Evolutionary conservation across 2,329 filamentous ascomycete species (phyloP).

Genomic region (Hypoxylon sp.): DNA sequence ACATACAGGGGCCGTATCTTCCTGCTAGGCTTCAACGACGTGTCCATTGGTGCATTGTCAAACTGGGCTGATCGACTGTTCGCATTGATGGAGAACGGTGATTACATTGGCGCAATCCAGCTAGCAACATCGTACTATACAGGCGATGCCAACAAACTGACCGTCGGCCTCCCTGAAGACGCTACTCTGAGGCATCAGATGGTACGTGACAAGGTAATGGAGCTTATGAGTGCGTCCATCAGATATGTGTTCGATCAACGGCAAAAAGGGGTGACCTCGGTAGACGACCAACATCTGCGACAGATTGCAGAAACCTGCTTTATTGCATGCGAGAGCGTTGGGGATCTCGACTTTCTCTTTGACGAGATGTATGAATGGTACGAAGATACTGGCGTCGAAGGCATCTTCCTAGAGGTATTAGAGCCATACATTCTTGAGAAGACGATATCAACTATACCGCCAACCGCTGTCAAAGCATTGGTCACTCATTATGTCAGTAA

Average conservation of each 20-base stretch:
- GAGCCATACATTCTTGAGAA: slow-evolving; percentile 90
- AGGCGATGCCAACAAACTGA: slow-evolving; percentile 92
- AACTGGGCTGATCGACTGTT: slow-evolving; percentile 97
- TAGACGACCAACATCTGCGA: slow-evolving; percentile 74
- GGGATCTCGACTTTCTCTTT: slow-evolving; percentile 87
- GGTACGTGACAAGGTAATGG: slow-evolving; percentile 89
- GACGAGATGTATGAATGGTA: slow-evolving; percentile 93
- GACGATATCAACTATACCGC: slow-evolving; percentile 81
- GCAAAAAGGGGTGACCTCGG: slow-evolving; percentile 62
- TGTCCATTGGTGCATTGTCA: slow-evolving; percentile 90
- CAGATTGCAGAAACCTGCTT: slow-evolving; percentile 89
- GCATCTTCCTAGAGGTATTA: slow-evolving; percentile 87
- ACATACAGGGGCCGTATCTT: slow-evolving; percentile 96
- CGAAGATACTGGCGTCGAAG: slow-evolving; percentile 79
- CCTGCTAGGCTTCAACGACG: slow-evolving; percentile 91
- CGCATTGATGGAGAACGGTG: slow-evolving; percentile 95
- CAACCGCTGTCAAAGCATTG: slow-evolving; percentile 86
- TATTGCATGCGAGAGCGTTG: slow-evolving; percentile 82
- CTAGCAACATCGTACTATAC: slow-evolving; percentile 93
- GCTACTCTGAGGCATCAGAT: slow-evolving; percentile 80
- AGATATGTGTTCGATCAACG: slow-evolving; percentile 87
- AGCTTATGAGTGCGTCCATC: slow-evolving; percentile 93
- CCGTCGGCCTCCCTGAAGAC: slow-evolving; percentile 92
- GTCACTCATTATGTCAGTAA: slow-evolving; percentile 84
- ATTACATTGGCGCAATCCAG: slow-evolving; percentile 91